These are phyloP conservation scores for Coffea eugenioides DNA, from an alignment of 257 asterid genomes.

Conservation along the genomic window DNA sequence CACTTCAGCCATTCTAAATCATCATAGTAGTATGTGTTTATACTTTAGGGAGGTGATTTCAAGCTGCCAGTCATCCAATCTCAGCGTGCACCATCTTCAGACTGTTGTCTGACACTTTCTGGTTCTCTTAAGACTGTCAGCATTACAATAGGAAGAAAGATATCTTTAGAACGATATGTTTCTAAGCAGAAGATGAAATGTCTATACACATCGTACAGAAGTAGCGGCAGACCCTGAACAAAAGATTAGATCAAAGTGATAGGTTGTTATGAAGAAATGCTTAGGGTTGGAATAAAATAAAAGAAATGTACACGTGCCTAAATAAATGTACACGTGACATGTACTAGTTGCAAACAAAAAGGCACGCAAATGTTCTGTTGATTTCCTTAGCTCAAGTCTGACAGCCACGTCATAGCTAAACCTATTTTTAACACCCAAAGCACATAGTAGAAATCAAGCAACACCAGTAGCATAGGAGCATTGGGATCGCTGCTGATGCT, in stretches of 20 bases:
- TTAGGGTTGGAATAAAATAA: not conserved
- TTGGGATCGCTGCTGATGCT: not conserved
- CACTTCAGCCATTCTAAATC: not conserved
- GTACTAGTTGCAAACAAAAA: not conserved
- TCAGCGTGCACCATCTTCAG: not conserved
- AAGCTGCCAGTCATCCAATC: not conserved
- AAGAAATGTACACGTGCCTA: not conserved
- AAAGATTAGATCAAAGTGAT: not conserved
- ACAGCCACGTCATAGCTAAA: not conserved
- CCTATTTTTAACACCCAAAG: not conserved
- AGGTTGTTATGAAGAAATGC: not conserved
- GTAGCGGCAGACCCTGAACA: not conserved
- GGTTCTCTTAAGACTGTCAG: not conserved
- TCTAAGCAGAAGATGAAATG: not conserved
- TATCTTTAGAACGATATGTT: not conserved
- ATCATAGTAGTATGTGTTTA: not conserved
- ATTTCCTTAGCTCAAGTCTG: not conserved
- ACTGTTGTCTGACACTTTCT: not conserved
- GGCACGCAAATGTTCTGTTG: no score
- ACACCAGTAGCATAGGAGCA: not conserved
- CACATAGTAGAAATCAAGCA: not conserved
- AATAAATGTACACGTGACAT: no score
- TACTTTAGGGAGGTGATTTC: not conserved
- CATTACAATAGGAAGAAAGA: not conserved
- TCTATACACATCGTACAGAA: not conserved